Percentiles rank a stretch among this genome's conserved stretches.
Evolutionary conservation across 2,329 filamentous ascomycete genomes (phyloP).

Genomic region (Penicillium sp.): DNA sequence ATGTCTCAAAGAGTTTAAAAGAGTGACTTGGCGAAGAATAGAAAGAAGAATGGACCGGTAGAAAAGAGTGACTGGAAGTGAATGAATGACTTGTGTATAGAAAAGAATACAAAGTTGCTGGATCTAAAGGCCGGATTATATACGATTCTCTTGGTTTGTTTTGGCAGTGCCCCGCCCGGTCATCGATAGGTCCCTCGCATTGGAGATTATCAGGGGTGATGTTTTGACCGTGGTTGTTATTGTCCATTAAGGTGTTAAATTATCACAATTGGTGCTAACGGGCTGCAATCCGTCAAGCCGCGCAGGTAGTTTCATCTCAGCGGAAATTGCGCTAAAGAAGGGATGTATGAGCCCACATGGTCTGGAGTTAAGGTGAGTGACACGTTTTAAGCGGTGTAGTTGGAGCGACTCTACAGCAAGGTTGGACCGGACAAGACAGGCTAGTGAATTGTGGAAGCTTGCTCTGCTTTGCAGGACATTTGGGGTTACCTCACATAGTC

Average conservation of each 20-base stretch:
- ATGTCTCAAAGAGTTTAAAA: slow-evolving; percentile 16
- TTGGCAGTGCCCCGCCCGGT: slow-evolving; percentile 15
- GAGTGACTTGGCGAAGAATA: slow-evolving; percentile 23
- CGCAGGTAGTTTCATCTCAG: slow-evolving; percentile 3
- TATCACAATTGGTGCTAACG: slow-evolving; percentile 14
- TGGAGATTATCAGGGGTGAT: slow-evolving; percentile 13
- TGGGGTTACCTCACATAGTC: not conserved
- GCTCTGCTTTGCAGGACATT: not conserved
- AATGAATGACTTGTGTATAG: slow-evolving; percentile 22
- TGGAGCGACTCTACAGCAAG: not conserved
- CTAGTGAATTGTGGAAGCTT: not conserved
- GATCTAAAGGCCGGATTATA: slow-evolving; percentile 23
- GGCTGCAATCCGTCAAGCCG: slow-evolving; percentile 3
- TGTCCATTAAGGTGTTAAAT: not conserved
- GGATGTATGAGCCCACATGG: slow-evolving; percentile 19
- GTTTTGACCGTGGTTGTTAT: slow-evolving; percentile 8
- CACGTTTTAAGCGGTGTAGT: not conserved
- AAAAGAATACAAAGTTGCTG: not conserved
- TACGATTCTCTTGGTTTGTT: slow-evolving; percentile 18
- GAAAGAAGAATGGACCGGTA: not conserved
- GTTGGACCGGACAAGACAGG: not conserved
- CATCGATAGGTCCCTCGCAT: slow-evolving; percentile 20
- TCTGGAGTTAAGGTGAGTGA: slow-evolving; percentile 4
- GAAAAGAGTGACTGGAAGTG: slow-evolving; percentile 25
- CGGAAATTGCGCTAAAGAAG: slow-evolving; percentile 9